These are phyloP conservation scores for Backusella circina DNA, from an alignment of 192 early-diverging fungal species.

Conservation along the genomic window DNA sequence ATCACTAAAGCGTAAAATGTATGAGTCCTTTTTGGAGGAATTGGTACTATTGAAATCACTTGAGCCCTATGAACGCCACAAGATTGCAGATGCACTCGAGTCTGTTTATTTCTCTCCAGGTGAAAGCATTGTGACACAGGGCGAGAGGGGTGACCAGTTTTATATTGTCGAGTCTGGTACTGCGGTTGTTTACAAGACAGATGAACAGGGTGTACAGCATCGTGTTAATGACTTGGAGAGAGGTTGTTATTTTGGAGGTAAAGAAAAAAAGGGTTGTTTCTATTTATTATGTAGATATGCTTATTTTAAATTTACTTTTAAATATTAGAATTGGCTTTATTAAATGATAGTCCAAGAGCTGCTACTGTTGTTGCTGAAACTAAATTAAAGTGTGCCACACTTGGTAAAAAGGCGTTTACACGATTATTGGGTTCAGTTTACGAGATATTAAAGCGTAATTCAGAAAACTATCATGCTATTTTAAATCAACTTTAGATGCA, in stretches of 20 bases:
- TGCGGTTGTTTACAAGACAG: conserved; percentile 75
- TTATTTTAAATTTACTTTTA: not conserved
- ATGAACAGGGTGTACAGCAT: conserved; percentile 76
- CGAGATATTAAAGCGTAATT: conserved; percentile 95
- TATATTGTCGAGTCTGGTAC: conserved; percentile 95
- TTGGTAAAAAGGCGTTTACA: conserved; percentile 95
- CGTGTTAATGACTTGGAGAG: conserved; percentile 65
- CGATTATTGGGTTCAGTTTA: conserved; percentile 92
- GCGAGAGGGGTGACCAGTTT: conserved; percentile 91
- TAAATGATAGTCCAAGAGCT: conserved; percentile 91
- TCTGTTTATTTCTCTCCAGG: conserved; percentile 83
- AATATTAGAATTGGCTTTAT: conserved; percentile 81
- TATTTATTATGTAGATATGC: not conserved
- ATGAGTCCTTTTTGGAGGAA: conserved; percentile 94
- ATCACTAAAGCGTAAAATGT: conserved; percentile 90
- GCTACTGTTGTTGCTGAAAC: conserved; percentile 87
- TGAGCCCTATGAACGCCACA: conserved; percentile 96
- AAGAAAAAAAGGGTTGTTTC: not conserved
- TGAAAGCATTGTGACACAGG: conserved; percentile 85
- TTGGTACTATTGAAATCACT: conserved; percentile 84
- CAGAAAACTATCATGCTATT: conserved; percentile 78
- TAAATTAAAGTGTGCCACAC: conserved; percentile 90
- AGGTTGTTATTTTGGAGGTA: conserved; percentile 97
- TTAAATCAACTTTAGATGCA: conserved; percentile 28
- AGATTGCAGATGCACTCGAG: conserved; percentile 98